These are phyloP conservation scores for Neurospora sp. DNA, from an alignment of 495 filamentous ascomycete species.

Conservation along the genomic window DNA sequence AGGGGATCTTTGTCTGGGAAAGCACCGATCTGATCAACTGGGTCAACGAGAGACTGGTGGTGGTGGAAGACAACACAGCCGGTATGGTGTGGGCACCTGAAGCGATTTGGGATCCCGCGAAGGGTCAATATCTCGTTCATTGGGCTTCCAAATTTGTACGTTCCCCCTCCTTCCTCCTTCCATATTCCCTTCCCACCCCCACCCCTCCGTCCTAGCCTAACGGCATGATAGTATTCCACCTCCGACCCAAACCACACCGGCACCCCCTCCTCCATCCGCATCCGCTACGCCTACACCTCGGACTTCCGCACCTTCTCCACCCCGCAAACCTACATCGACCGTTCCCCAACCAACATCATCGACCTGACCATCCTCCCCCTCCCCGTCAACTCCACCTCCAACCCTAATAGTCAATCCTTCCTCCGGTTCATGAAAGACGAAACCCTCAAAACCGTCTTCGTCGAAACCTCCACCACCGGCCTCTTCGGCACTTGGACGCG, in stretches of 20 bases:
- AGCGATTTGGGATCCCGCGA: conserved; percentile 41
- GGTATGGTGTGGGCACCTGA: conserved; percentile 50
- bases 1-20: conserved; percentile 46
- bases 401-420: conserved; percentile 15
- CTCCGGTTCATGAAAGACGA: conserved; percentile 47
- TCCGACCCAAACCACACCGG: conserved; percentile 31
- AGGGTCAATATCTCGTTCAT: conserved; percentile 41
- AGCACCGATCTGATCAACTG: conserved; percentile 41
- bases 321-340: conserved; percentile 35
- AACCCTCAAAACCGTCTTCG: conserved; percentile 39
- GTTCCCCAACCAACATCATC: conserved; percentile 35
- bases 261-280: conserved; percentile 28
- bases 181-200: too few relatives aligned
- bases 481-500: conserved; percentile 44
- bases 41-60: conserved; percentile 36
- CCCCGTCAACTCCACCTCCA: neutral
- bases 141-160: conserved; percentile 45
- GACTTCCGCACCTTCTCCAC: conserved; percentile 34
- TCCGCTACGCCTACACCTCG: conserved; percentile 34
- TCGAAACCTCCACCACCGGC: conserved; percentile 34
- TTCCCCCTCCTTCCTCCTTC: neutral
- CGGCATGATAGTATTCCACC: neutral
- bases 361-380: conserved; percentile 33
- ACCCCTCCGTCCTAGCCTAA: too few relatives aligned
- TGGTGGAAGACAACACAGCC: conserved; percentile 37